A percentile compares a stretch with the other conserved stretches of the same genome.
These are phyloP conservation scores for Fusarium staphyleae DNA, from an alignment of 2,329 filamentous ascomycete species.

Conservation along the genomic window DNA sequence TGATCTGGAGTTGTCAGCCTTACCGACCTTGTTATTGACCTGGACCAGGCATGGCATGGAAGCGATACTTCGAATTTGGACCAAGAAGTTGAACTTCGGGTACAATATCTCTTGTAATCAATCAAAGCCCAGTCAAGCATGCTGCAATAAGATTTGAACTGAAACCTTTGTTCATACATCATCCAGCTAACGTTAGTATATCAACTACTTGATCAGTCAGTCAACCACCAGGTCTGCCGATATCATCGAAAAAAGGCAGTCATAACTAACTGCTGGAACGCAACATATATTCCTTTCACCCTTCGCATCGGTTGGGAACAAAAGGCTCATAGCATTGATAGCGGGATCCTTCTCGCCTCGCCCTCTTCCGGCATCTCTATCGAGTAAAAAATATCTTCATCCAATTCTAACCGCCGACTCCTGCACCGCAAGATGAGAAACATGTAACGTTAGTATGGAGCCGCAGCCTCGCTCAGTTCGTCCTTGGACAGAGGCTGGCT, in stretches of 20 bases:
- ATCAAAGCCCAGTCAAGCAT: constrained; percentile 20
- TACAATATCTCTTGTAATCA: too few species aligned
- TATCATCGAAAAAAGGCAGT: too few species aligned
- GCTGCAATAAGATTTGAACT: not conserved
- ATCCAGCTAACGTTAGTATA: too few species aligned
- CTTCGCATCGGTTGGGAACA: not conserved
- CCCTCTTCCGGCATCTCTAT: constrained; percentile 30
- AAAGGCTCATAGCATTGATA: constrained; percentile 16
- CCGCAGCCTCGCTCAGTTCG: constrained; percentile 10
- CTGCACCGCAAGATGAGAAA: constrained; percentile 28
- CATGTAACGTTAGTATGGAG: constrained; percentile 6
- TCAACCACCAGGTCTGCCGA: too few species aligned
- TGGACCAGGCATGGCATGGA: too few species aligned
- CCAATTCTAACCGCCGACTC: constrained; percentile 40
- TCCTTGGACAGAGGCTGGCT: constrained; percentile 7
- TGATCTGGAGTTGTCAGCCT: too few species aligned
- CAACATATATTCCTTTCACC: not conserved
- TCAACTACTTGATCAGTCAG: too few species aligned
- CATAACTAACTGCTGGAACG: not conserved
- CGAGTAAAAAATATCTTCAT: constrained; percentile 30
- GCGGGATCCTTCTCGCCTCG: constrained; percentile 22
- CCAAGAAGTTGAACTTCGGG: too few species aligned
- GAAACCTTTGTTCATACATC: not conserved
- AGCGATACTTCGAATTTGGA: too few species aligned
- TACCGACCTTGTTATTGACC: too few species aligned